Base-by-base conservation (phyloP, 805 yeast genomes). In the Myxozyma nipponensis region DNA sequence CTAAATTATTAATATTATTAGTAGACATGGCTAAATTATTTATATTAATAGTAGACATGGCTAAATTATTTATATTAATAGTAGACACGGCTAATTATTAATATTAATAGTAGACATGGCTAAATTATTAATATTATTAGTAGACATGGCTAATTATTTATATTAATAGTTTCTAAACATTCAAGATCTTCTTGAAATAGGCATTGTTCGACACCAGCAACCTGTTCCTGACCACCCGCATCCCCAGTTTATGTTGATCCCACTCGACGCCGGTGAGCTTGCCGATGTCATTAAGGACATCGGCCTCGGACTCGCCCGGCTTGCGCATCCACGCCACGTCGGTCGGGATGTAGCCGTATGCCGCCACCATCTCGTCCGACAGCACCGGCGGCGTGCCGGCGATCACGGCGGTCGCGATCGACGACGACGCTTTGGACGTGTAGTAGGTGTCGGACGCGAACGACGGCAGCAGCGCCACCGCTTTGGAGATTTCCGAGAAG, bases 391-490 rank as follows among this genome's bases (percentile, higher is more conserved):
- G 59, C 30, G 54, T 36, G 17, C 41, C 44, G 3, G 47, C 49
- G 17, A 45, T 47, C 10, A 54, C 38, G 3, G 57, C 36, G 4
- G 58, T 48, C 21, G 59, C 59, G 28, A 49, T 47, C 15, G 57
- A 43, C n/a, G 46, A 35, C 19, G 54, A 48, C 23, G 59, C 59
- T n/a, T 49, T 56, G 15, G 48, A 43, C 24, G 34, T n/a, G 3
- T 40, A 5, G 36, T 54, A 54, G 4, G 47, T 42, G 2, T 25
- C 6, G 19, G 35, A 25, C 13, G 59, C 59, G 44, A 53, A 54
- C 10, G 59, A 44, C 18, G 59, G 59, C 1, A 54, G 25, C 6
- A 53, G 34, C 10, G 50, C 49, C 7, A 47, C 46, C 10, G 58
- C 53, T 21, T 41, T 23, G 5, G 48, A 34, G 19, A 49, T 39